Evolutionary conservation across 2,329 filamentous ascomycete species (phyloP).

Genomic region (Aspergillus pseudoglaucus): DNA sequence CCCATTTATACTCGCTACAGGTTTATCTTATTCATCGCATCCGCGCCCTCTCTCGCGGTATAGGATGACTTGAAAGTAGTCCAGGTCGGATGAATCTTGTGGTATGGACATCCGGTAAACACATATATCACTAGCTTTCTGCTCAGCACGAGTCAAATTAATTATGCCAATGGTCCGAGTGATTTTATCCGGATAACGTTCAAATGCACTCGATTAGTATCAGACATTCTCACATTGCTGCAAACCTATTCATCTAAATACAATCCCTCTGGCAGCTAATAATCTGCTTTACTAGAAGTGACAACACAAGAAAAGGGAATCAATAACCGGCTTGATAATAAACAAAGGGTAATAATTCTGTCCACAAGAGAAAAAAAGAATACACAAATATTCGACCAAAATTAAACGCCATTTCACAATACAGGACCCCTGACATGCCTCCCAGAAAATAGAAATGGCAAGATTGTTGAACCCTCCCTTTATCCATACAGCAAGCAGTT

Average conservation of each 20-base stretch:
- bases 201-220: neutral
- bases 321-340: conserved; percentile 2
- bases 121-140: neutral
- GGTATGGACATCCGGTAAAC: neutral
- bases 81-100: no score
- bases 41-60: no score
- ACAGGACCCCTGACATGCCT: conserved; percentile 9
- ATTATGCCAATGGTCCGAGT: no score
- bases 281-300: no score
- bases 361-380: conserved; percentile 7
- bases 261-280: neutral
- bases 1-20: no score
- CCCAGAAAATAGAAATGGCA: conserved; percentile 1
- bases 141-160: no score
- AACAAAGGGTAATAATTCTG: conserved; percentile 3
- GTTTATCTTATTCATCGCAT: no score
- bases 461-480: conserved; percentile 1
- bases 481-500: neutral
- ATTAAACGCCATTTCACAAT: conserved; percentile 17
- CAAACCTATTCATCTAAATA: neutral
- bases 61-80: no score
- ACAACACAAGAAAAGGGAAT: neutral
- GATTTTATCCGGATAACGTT: no score
- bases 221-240: neutral
- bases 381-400: conserved; percentile 7